Evolutionary conservation across 2,329 filamentous ascomycete species (phyloP).

Genomic region (Thielaviopsis populi): DNA sequence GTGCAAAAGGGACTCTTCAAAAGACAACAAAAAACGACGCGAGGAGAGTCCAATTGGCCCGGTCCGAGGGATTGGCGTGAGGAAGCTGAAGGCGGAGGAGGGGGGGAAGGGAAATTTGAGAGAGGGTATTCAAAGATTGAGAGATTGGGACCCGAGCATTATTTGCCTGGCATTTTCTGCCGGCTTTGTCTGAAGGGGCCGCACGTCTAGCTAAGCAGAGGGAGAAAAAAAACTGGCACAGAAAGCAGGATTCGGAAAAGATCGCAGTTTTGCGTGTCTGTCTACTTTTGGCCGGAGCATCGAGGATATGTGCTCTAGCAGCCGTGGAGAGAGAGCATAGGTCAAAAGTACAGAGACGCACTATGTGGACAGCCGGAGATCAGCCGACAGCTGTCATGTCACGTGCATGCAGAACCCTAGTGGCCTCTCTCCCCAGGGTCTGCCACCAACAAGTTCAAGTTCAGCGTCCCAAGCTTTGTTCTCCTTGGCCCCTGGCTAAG

Average conservation of each 20-base stretch:
- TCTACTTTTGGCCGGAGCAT: constrained; percentile 1
- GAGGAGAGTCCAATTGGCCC: constrained; percentile 17
- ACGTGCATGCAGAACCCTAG: constrained; percentile 10
- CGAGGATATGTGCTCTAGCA: neutral
- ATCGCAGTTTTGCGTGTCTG: constrained; percentile 30
- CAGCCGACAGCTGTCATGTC: neutral
- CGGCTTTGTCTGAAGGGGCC: constrained; percentile 29
- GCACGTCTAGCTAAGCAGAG: constrained; percentile 27
- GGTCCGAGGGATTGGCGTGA: constrained; percentile 12
- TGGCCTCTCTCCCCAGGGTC: neutral
- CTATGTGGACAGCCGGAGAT: neutral
- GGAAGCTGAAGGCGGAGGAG: constrained; percentile 4
- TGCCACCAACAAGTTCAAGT: neutral
- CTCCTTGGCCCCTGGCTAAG: constrained; percentile 1
- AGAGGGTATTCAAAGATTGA: constrained; percentile 1
- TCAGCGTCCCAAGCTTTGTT: neutral
- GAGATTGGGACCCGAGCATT: constrained; percentile 12
- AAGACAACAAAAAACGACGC: constrained; percentile 13
- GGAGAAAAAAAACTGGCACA: constrained; percentile 27
- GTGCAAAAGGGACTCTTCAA: constrained; percentile 1
- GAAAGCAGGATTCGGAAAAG: constrained; percentile 31
- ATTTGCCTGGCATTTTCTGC: constrained; percentile 9
- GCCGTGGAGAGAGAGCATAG: neutral
- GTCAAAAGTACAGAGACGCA: constrained; percentile 5
- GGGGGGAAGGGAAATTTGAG: neutral